Conservation (phyloP, 129 eudicot genomes). For the Helianthus annuus region HanXRQr2.0-SUNRISE NC_035445.2:105155825-105156324, state of each 20-base stretch:
- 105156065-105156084: constrained; percentile 83
- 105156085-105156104: constrained; percentile 74
- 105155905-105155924: no score
- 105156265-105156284: not conserved
- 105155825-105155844: no score
- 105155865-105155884: no score
- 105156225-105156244: not conserved
- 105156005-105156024: no score
- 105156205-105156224: not conserved
- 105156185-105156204: not conserved
- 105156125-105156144: constrained; percentile 75
- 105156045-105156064: constrained; percentile 87
- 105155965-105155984: no score
- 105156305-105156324: not conserved
- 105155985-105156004: no score
- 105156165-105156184: not conserved
- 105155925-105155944: no score
- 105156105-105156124: constrained; percentile 88
- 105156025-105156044: constrained; percentile 46
- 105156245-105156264: not conserved
- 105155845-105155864: no score
- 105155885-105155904: no score
- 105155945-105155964: no score
- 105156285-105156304: not conserved
- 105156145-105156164: constrained; percentile 58